Conservation (phyloP, 2,329 filamentous ascomycete genomes). For the Didymella exigua region DNA sequence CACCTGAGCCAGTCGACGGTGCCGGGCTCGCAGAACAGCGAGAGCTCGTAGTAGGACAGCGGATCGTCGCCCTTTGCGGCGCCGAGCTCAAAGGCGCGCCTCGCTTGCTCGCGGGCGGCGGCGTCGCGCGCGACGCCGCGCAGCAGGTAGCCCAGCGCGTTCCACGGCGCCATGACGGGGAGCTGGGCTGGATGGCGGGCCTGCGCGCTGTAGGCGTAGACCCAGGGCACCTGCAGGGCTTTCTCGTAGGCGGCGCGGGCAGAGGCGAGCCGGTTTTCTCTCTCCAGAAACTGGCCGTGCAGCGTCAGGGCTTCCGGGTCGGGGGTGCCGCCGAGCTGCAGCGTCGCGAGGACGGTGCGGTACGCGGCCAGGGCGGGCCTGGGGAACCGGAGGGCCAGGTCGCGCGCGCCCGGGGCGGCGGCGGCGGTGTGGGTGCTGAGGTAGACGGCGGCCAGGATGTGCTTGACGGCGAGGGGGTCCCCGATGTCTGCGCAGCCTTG, state of each 20-base stretch:
- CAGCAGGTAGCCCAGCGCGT: slow-evolving; percentile 35
- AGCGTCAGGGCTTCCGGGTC: slow-evolving; percentile 38
- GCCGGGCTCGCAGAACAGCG: slow-evolving; percentile 31
- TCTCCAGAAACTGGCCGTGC: slow-evolving; percentile 38
- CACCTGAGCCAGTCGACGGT: slow-evolving; percentile 51
- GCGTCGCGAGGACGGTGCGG: slow-evolving; percentile 21
- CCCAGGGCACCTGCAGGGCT: slow-evolving; percentile 22
- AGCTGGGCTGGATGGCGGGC: slow-evolving; percentile 32
- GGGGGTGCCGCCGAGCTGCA: slow-evolving; percentile 23
- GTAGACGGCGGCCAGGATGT: slow-evolving; percentile 37
- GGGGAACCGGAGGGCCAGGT: slow-evolving; percentile 28
- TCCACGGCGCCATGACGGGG: slow-evolving; percentile 41
- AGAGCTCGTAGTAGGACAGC: slow-evolving; percentile 48
- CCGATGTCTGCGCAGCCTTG: slow-evolving; percentile 37
- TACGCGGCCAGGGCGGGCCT: slow-evolving; percentile 26
- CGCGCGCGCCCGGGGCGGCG: slow-evolving; percentile 11
- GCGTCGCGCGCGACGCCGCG: slow-evolving; percentile 23
- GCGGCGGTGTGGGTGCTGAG: slow-evolving; percentile 17
- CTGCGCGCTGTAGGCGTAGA: slow-evolving; percentile 21
- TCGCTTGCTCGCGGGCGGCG: slow-evolving; percentile 26
- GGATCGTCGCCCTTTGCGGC: slow-evolving; percentile 52
- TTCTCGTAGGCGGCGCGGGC: slow-evolving; percentile 32
- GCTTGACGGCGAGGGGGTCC: slow-evolving; percentile 37
- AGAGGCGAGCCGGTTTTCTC: slow-evolving; percentile 26
- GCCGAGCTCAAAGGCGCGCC: slow-evolving; percentile 44